Evolutionary conservation across 2,329 filamentous ascomycete genomes (phyloP), one percentile per base, ranked within the genome.

Genomic region (Sporothrix sp.): DNA sequence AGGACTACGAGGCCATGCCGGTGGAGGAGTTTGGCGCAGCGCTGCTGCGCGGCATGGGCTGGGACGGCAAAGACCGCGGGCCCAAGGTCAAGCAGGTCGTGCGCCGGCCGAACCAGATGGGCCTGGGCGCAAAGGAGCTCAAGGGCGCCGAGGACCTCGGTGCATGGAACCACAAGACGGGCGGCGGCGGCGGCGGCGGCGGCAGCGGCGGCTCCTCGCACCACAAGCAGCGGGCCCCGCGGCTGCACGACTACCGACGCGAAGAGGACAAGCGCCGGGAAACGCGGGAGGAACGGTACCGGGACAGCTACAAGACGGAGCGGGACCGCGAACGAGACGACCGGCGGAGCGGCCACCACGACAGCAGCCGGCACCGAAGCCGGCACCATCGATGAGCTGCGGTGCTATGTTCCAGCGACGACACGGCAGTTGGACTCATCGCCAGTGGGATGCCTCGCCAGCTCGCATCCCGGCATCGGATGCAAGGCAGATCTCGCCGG

Each of bases 21-120:
- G 88, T 97, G 14, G 91, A 96, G 58, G 89, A 96, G 59, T 98
- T 97, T 58, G 93, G 93, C 7, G 85, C 89, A 16, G 89, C 90
- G 0, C 74, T 97, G 56, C 74, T 98, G 32, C 81, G 90, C 28
- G 89, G 90, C 9, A 96, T 97, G 86, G 93, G 93, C 8, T 96
- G 91, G 90, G 89, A 96, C 71, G 84, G 68, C 65, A 77, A 81
- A 50, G 71, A 74, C 54, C 68, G 72, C 42, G 75, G 73, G 2
- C 65, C 71, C 3, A 85, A 85, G 57, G 73, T 81, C 32, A 82
- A 79, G 55, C 70, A 81, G 16, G 73, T 82, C 13, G 83, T 85
- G 62, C 76, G 82, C 47, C 79, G 90, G 45, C 84, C 88, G 14
- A 88, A 88, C 52, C 76, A 94, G 51, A 72, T 97, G 9, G 93